Base-by-base conservation (phyloP, 2,329 filamentous ascomycete genomes). In the Fusarium metavorans region DNA sequence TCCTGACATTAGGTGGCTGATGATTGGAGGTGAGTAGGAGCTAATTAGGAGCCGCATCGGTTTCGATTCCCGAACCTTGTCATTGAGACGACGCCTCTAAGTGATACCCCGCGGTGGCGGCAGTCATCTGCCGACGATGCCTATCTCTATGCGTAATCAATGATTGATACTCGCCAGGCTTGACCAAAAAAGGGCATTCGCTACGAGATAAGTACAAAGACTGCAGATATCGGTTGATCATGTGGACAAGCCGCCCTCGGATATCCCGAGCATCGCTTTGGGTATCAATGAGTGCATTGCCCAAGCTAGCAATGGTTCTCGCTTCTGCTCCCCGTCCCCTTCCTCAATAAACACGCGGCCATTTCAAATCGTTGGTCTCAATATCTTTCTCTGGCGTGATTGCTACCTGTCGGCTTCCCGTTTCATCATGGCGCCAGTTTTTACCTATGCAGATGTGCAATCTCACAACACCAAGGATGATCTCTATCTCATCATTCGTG, bases 401-500 rank as follows among this genome's bases (percentile, higher is more conserved):
- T 25, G 16, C 6, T 16, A 39, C 6, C 54, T 58, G 16, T 27
- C 23, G 16, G 27, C 20, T 39, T 56, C n/a, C 5, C 30, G 6
- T 50, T 37, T 41, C 50, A 18, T 32, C 13, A 67, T 67, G 65
- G 37, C 65, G 23, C 13, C 30, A 34, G 65, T 45, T 23, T 67
- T 67, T 25, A 67, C 20, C 32, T 32, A 32, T 25, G 39, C 65
- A 14, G 65, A 67, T 56, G 65, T 67, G 50, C 50, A 63, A 25
- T 14, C 37, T 20, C 65, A 67, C 37, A 67, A 67, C 14, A 64
- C 65, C 37, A 63, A 64, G 32, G 18, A 64, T 67, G 48, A 67
- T 50, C 65, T 67, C n/a, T 67, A 64, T 63, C 30, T 67, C 37
- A 56, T 67, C 34, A 63, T 67, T 18, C 58, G 59, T 37, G 65